Conservation (phyloP, 148 eudicot genomes). For the Cornus kousa region DNA sequence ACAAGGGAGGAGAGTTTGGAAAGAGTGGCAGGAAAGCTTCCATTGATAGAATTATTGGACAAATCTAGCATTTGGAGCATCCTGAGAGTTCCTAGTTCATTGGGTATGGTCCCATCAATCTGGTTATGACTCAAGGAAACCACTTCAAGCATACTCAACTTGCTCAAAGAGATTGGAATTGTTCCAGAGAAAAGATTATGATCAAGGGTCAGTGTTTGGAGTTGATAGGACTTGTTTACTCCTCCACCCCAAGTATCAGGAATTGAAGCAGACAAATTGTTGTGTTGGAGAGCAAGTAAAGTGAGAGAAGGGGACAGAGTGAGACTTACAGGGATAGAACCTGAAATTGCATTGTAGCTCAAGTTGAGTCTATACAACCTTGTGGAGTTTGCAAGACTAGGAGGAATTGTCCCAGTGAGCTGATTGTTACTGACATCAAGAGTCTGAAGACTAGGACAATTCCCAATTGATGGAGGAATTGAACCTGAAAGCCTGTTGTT, state of each 20-base stretch:
- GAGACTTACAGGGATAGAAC: slow-evolving; percentile 53
- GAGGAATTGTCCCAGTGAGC: slow-evolving; percentile 57
- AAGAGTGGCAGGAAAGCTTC: slow-evolving; percentile 39
- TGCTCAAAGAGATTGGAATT: slow-evolving; percentile 55
- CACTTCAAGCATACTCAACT: slow-evolving; percentile 41
- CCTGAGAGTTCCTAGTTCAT: slow-evolving; percentile 26
- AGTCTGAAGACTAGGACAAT: slow-evolving; percentile 38
- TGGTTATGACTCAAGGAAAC: slow-evolving; percentile 54
- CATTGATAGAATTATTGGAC: slow-evolving; percentile 44
- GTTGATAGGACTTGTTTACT: slow-evolving; percentile 21
- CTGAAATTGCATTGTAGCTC: slow-evolving; percentile 67
- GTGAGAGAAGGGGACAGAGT: slow-evolving; percentile 44
- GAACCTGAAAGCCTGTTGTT: slow-evolving; percentile 74
- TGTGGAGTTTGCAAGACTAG: slow-evolving; percentile 47
- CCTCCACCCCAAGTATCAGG: slow-evolving; percentile 52
- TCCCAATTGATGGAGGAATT: slow-evolving; percentile 60
- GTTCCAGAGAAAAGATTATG: slow-evolving; percentile 56
- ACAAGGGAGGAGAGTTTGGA: slow-evolving; percentile 28
- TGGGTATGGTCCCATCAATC: slow-evolving; percentile 45
- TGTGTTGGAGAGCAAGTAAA: slow-evolving; percentile 62
- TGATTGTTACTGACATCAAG: slow-evolving; percentile 75
- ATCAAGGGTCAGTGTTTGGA: slow-evolving; percentile 51
- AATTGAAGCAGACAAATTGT: slow-evolving; percentile 63
- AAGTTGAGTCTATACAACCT: slow-evolving; percentile 66
- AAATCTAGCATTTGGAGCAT: slow-evolving; percentile 42